Evolutionary conservation across 1,139 yeast genomes (phyloP).

Genomic region (Blastobotrys raffinosifermentans): DNA sequence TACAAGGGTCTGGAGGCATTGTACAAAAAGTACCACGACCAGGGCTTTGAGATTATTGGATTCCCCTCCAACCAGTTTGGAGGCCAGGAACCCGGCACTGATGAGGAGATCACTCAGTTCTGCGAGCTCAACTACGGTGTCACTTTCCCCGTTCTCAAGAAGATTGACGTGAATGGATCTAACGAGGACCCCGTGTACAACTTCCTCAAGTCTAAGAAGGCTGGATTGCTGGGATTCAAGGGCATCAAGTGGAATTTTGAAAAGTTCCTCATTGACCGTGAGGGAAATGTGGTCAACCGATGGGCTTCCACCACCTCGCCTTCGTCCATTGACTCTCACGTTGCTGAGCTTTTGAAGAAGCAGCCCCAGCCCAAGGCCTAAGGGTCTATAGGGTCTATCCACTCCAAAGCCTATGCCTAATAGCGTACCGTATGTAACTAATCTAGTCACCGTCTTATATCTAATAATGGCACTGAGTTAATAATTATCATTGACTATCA

Average conservation of each 20-base stretch:
- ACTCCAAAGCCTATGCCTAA: too few species aligned
- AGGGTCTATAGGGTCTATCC: too few species aligned
- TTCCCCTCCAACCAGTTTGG: conserved; percentile 95
- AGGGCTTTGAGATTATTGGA: conserved; percentile 76
- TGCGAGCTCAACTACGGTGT: conserved; percentile 72
- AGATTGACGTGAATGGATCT: conserved; percentile 84
- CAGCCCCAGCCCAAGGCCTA: conserved; percentile 2
- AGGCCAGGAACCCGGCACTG: conserved; percentile 77
- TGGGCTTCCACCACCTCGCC: conserved; percentile 70
- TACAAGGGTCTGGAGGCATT: conserved; percentile 79
- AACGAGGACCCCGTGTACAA: conserved; percentile 74
- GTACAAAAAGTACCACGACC: conserved; percentile 67
- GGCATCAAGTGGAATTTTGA: conserved; percentile 96
- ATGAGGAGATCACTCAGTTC: conserved; percentile 56
- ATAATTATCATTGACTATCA: too few species aligned
- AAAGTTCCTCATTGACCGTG: conserved; percentile 68
- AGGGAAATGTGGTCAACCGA: conserved; percentile 70
- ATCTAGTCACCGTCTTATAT: too few species aligned
- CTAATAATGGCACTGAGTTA: too few species aligned
- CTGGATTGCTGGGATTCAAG: conserved; percentile 66
- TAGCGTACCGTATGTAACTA: too few species aligned
- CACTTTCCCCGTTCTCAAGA: conserved; percentile 80
- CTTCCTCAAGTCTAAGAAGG: conserved; percentile 59
- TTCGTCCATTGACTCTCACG: conserved; percentile 43
- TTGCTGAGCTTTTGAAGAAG: conserved; percentile 41